A percentile compares a stretch with the other conserved stretches of the same genome.
Evolutionary conservation across 768 basidiomycete genomes (phyloP).

Genomic region (Mycena maculata): DNA sequence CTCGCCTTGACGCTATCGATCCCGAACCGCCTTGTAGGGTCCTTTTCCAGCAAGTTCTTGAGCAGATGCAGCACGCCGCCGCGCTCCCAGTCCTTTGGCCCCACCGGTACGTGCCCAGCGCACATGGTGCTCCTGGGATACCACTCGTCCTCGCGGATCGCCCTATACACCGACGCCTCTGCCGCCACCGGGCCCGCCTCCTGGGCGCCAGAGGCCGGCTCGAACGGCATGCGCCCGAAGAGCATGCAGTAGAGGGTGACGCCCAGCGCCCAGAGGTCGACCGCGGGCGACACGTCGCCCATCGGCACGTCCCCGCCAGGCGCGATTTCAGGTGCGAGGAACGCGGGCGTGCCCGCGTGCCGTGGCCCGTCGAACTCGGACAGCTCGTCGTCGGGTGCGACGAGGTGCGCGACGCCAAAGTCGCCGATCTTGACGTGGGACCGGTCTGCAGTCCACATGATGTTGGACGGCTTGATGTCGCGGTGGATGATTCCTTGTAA

Average conservation of each 20-base stretch:
- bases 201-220: constrained; percentile 32
- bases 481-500: constrained; percentile 98
- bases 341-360: constrained; percentile 94
- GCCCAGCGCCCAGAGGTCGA: constrained; percentile 98
- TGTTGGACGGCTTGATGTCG: constrained; percentile 98
- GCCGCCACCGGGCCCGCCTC: constrained; percentile 9
- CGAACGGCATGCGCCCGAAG: constrained; percentile 88
- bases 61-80: constrained; percentile 22
- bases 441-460: constrained; percentile 89
- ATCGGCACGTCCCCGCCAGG: constrained; percentile 42
- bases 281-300: constrained; percentile 83
- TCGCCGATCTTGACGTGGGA: constrained; percentile 96
- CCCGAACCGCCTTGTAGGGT: constrained; percentile 2
- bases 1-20: constrained; percentile 26
- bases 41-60: constrained; percentile 16
- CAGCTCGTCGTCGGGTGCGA: constrained; percentile 64
- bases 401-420: constrained; percentile 98
- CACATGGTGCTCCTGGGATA: background rate
- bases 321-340: constrained; percentile 96
- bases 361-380: constrained; percentile 86
- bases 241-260: constrained; percentile 95
- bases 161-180: constrained; percentile 21
- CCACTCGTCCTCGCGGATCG: constrained; percentile 28
- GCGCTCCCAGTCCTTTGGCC: background rate
- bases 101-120: constrained; percentile 3